phyloP scores from a whole-genome alignment of 2,329 filamentous ascomycete genomes.

The Dendryphion nanum region DNA sequence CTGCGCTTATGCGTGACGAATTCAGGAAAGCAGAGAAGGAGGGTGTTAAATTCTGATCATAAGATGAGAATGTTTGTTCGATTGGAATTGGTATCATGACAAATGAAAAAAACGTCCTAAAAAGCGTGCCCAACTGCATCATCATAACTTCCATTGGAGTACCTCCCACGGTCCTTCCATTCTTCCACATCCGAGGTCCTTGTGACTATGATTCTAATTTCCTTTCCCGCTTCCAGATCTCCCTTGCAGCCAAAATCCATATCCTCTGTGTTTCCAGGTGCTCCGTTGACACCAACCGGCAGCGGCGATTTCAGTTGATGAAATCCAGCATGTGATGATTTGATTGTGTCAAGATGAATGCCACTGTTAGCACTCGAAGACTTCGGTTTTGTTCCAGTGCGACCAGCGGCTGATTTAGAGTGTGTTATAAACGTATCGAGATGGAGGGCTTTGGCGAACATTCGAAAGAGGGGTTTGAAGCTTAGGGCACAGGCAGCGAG shows the following conservation, averaged over 20 bases:
- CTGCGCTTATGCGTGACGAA: constrained; percentile 20
- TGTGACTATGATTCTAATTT: no score
- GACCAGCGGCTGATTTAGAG: constrained; percentile 9
- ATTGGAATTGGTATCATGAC: no score
- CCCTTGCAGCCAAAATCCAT: no score
- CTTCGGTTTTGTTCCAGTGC: not conserved
- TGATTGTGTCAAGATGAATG: constrained; percentile 11
- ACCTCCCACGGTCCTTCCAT: no score
- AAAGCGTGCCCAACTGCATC: no score
- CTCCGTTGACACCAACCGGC: no score
- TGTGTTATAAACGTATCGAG: constrained; percentile 18
- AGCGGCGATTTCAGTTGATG: constrained; percentile 9
- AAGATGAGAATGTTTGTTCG: no score
- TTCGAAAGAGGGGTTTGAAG: constrained; percentile 24
- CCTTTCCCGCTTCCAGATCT: no score
- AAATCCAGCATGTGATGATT: constrained; percentile 7
- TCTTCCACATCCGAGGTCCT: no score
- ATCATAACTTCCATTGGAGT: no score
- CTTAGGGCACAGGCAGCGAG: constrained; percentile 21
- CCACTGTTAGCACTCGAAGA: constrained; percentile 1
- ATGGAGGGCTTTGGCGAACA: constrained; percentile 17
- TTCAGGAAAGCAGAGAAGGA: constrained; percentile 22
- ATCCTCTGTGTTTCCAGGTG: no score
- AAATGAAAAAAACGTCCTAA: no score
- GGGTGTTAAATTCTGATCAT: constrained; percentile 18